These are phyloP conservation scores for Heimioporus retisporus DNA, from an alignment of 1,284 basidiomycete genomes.

Conservation along the genomic window DNA sequence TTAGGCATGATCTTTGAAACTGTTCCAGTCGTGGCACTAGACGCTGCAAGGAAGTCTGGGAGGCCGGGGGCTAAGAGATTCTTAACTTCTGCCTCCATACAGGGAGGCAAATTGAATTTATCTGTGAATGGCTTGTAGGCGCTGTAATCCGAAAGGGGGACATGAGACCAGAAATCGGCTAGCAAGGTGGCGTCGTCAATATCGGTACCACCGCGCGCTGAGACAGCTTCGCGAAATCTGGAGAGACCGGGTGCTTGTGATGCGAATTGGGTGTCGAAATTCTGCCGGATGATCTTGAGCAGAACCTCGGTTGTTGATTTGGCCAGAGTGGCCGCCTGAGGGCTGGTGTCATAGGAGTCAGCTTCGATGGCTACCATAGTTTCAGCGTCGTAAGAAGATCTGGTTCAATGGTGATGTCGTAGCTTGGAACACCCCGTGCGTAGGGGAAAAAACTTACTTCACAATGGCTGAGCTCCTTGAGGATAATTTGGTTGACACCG, in stretches of 20 bases:
- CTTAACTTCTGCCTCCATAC: slow-evolving; percentile 12
- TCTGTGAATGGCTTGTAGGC: slow-evolving; percentile 28
- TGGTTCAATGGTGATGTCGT: too few species aligned
- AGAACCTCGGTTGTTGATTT: slow-evolving; percentile 8
- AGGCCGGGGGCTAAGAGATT: slow-evolving; percentile 7
- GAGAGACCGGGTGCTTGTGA: slow-evolving; percentile 14
- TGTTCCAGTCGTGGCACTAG: slow-evolving; percentile 2
- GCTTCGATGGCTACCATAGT: neutral
- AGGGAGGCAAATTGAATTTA: slow-evolving; percentile 21
- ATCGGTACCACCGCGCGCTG: neutral
- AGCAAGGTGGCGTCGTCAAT: slow-evolving; percentile 17
- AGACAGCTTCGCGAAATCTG: slow-evolving; percentile 9
- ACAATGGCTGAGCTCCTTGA: too few species aligned
- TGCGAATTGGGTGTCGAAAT: slow-evolving; percentile 23
- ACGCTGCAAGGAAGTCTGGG: neutral
- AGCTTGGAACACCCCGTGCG: too few species aligned
- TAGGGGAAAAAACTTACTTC: too few species aligned
- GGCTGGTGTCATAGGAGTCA: neutral
- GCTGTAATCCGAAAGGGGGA: slow-evolving; percentile 30
- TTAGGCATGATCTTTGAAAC: neutral
- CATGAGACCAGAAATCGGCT: slow-evolving; percentile 18
- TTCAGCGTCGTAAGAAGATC: neutral
- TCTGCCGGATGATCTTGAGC: slow-evolving; percentile 15
- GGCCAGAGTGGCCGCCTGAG: neutral
- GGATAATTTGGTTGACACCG: too few species aligned